Evolutionary conservation across 257 asterid genomes (phyloP).

Genomic region (Penstemon eatonii): DNA sequence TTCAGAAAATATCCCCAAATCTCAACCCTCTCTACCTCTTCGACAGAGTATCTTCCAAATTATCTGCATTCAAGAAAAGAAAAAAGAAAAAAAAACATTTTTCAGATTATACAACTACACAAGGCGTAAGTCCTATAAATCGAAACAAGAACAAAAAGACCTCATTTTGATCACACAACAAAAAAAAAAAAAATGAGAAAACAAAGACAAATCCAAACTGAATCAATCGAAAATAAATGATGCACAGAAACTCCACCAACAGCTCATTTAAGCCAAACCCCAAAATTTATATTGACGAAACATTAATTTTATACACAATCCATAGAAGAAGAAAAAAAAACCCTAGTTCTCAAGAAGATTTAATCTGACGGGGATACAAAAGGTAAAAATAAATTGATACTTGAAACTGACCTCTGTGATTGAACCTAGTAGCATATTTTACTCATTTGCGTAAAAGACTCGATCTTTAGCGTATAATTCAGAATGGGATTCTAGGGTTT

Average conservation of each 20-base stretch:
- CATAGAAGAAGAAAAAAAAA: conserved; percentile 4
- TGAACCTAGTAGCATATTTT: conserved; percentile 22
- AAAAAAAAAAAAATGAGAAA: conserved; percentile 11
- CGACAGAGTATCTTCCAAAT: too few relatives aligned
- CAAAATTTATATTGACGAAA: conserved; percentile 2
- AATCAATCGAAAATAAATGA: conserved; percentile 31
- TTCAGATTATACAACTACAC: conserved; percentile 16
- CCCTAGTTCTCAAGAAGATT: conserved; percentile 30
- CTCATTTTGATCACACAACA: too few relatives aligned
- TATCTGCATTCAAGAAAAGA: not conserved
- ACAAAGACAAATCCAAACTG: not conserved
- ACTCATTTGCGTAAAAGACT: not conserved
- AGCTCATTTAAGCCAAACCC: conserved; percentile 6
- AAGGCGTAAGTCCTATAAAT: not conserved
- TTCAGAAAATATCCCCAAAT: conserved; percentile 16
- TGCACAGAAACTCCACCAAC: not conserved
- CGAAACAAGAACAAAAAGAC: too few relatives aligned
- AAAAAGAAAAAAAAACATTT: conserved; percentile 29
- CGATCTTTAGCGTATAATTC: not conserved
- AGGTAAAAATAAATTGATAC: conserved; percentile 30
- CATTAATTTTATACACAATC: too few relatives aligned
- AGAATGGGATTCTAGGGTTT: too few relatives aligned
- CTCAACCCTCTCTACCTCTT: not conserved
- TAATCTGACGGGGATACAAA: conserved; percentile 28
- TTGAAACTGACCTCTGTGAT: conserved; percentile 43